Conservation (phyloP, 108 stramenopile species). For the Ochromonas danica region DNA sequence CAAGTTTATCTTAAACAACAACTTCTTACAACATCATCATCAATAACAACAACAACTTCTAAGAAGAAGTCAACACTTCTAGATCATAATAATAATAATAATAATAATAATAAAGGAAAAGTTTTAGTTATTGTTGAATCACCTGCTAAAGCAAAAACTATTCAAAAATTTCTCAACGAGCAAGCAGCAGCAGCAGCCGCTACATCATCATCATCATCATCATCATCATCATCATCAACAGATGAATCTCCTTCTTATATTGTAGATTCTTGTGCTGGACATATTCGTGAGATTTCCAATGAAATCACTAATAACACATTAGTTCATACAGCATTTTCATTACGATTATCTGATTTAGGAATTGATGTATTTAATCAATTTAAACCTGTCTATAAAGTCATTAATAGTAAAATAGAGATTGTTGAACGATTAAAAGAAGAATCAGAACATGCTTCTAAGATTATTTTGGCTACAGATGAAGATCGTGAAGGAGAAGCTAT, state of each 20-base stretch:
- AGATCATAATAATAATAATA: no score
- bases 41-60: no score
- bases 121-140: conserved; percentile 59
- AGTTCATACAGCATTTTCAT: not conserved
- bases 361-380: conserved; percentile 60
- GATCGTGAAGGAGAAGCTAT: conserved; percentile 87
- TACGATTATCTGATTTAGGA: conserved; percentile 26
- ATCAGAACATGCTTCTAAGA: conserved; percentile 26
- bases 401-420: conserved; percentile 53
- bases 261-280: conserved; percentile 54
- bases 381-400: conserved; percentile 59
- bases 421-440: conserved; percentile 41
- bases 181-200: no score
- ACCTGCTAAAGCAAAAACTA: conserved; percentile 55
- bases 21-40: no score
- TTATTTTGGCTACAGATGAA: conserved; percentile 75
- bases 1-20: no score
- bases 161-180: conserved; percentile 42
- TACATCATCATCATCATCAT: no score
- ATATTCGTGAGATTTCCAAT: conserved; percentile 47
- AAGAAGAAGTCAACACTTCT: no score
- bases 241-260: no score
- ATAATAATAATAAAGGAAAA: no score
- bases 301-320: not conserved
- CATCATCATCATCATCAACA: no score